These are phyloP conservation scores for Tuber melanosporum DNA, from an alignment of 495 filamentous ascomycete genomes.

Conservation along the genomic window DNA sequence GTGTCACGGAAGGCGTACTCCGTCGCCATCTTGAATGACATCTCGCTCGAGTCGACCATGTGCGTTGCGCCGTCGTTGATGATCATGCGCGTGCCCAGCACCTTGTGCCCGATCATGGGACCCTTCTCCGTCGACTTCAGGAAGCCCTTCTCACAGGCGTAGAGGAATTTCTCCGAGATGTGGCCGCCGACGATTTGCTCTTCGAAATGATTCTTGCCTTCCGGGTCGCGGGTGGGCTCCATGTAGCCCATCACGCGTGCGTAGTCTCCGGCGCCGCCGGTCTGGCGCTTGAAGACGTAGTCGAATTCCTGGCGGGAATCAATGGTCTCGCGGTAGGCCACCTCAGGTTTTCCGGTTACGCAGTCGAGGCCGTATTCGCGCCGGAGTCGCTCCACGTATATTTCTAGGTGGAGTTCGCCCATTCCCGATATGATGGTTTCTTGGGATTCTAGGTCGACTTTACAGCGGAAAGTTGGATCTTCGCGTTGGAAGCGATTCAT, in stretches of 20 bases:
- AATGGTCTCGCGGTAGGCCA: conserved; percentile 96
- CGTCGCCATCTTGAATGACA: conserved; percentile 94
- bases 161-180: conserved; percentile 94
- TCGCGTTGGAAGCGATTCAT: conserved; percentile 99
- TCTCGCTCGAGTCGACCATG: conserved; percentile 96
- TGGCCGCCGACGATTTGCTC: conserved; percentile 78
- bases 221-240: conserved; percentile 65
- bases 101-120: conserved; percentile 85
- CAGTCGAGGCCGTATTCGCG: conserved; percentile 96
- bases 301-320: conserved; percentile 71
- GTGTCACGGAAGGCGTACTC: conserved; percentile 96
- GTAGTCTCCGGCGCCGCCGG: conserved; percentile 91
- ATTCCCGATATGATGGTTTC: conserved; percentile 98
- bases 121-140: conserved; percentile 76
- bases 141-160: conserved; percentile 95
- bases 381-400: conserved; percentile 97
- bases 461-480: conserved; percentile 95
- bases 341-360: conserved; percentile 90
- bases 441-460: conserved; percentile 79
- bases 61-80: conserved; percentile 96
- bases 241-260: conserved; percentile 89
- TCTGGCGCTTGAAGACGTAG: conserved; percentile 91
- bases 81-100: conserved; percentile 83
- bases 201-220: conserved; percentile 77
- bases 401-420: conserved; percentile 94